A percentile compares a stretch with the other conserved stretches of the same genome.
These are phyloP conservation scores for Botryosphaeria dothidea DNA, from an alignment of 2,329 filamentous ascomycete species.

Conservation along the genomic window DNA sequence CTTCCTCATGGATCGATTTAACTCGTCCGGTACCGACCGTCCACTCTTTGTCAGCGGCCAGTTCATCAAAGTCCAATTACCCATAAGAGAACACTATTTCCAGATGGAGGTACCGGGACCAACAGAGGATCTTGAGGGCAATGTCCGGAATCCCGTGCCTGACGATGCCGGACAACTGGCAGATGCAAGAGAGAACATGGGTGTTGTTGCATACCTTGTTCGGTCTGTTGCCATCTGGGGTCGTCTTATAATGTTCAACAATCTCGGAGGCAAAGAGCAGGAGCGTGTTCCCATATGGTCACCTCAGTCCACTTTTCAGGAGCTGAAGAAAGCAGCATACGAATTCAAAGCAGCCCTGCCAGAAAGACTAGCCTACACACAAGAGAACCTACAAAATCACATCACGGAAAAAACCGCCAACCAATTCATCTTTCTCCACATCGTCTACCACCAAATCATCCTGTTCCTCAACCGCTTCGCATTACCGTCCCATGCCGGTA, in stretches of 20 bases:
- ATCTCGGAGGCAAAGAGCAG: conserved; percentile 80
- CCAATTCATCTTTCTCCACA: conserved; percentile 90
- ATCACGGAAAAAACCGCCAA: conserved; percentile 82
- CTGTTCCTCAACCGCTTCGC: conserved; percentile 90
- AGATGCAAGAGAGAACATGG: conserved; percentile 82
- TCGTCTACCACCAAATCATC: conserved; percentile 84
- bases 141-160: conserved; percentile 62
- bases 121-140: conserved; percentile 79
- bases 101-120: conserved; percentile 86
- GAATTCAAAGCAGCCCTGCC: conserved; percentile 71
- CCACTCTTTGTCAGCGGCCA: conserved; percentile 91
- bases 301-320: conserved; percentile 72
- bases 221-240: conserved; percentile 87
- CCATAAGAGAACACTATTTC: conserved; percentile 87
- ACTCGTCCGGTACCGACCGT: conserved; percentile 89
- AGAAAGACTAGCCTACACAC: conserved; percentile 68
- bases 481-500: conserved; percentile 66
- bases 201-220: conserved; percentile 87
- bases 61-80: conserved; percentile 83
- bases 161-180: conserved; percentile 64
- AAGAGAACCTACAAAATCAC: conserved; percentile 82
- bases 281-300: conserved; percentile 82
- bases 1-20: conserved; percentile 96
- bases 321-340: conserved; percentile 69
- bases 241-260: conserved; percentile 83